These are phyloP conservation scores for Eimeria necatrix DNA, from an alignment of 169 alveolate species.

Conservation along the genomic window DNA sequence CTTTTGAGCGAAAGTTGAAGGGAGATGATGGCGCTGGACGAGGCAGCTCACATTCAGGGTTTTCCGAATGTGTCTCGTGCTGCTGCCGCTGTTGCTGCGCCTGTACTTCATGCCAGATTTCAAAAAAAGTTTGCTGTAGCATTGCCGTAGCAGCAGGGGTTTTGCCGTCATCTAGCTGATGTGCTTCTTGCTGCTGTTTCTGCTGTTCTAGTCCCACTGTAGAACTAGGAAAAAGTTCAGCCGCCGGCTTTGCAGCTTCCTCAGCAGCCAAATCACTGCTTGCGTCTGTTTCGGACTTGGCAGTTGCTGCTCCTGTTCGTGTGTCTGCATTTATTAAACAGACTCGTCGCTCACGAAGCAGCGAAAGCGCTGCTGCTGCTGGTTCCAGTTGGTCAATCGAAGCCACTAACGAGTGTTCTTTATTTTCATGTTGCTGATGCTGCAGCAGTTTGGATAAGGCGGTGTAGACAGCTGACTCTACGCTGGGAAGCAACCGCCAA, in stretches of 20 bases:
- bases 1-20: not conserved
- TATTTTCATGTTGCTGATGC: not conserved
- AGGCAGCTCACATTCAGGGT: not conserved
- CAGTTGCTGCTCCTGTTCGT: not conserved
- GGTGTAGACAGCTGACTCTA: constrained; percentile 20
- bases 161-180: not conserved
- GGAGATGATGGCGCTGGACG: constrained; percentile 19
- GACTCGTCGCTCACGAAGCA: not conserved
- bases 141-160: not conserved
- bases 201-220: not conserved
- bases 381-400: not conserved
- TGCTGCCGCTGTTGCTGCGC: constrained; percentile 1
- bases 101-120: not conserved
- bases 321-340: not conserved
- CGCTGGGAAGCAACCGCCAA: not conserved
- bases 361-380: constrained; percentile 49
- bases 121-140: not conserved
- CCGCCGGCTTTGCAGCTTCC: not conserved
- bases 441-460: constrained; percentile 2
- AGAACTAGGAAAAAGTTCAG: constrained; percentile 23
- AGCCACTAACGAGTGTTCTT: not conserved
- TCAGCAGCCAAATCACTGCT: not conserved
- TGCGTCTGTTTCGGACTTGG: not conserved
- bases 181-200: not conserved
- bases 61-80: not conserved